A percentile compares a stretch with the other conserved stretches of the same genome.
phyloP scores from a whole-genome alignment of 2,329 filamentous ascomycete genomes.

The Trichoderma pleuroti region DNA sequence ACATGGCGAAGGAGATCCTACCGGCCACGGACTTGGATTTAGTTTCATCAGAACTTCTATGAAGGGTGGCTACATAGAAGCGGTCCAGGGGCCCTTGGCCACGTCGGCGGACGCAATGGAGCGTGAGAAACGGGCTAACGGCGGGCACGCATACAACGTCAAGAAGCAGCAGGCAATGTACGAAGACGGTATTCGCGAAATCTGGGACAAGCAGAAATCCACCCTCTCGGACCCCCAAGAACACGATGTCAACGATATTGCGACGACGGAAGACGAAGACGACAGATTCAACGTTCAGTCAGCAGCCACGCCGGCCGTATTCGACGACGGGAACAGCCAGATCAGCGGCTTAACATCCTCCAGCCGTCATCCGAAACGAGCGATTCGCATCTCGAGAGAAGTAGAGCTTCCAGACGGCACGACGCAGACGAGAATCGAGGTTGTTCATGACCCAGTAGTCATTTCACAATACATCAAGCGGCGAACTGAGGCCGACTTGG shows the following conservation, averaged over 20 bases:
- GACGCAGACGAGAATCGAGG: slow-evolving; percentile 60
- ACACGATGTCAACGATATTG: slow-evolving; percentile 59
- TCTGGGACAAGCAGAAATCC: slow-evolving; percentile 84
- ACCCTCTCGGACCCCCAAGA: slow-evolving; percentile 72
- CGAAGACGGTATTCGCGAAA: slow-evolving; percentile 82
- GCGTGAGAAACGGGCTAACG: slow-evolving; percentile 81
- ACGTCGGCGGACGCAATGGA: slow-evolving; percentile 80
- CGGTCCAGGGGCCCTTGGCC: slow-evolving; percentile 63
- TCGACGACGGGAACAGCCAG: slow-evolving; percentile 78
- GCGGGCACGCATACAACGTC: slow-evolving; percentile 96
- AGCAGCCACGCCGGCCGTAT: slow-evolving; percentile 62
- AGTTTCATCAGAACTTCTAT: slow-evolving; percentile 97
- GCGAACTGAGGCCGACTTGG: slow-evolving; percentile 66
- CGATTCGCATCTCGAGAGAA: slow-evolving; percentile 69
- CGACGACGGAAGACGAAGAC: slow-evolving; percentile 57
- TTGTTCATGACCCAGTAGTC: slow-evolving; percentile 76
- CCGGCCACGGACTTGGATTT: slow-evolving; percentile 87
- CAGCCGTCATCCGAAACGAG: slow-evolving; percentile 65
- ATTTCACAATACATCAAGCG: slow-evolving; percentile 85
- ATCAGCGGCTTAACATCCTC: slow-evolving; percentile 65
- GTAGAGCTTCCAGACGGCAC: slow-evolving; percentile 44
- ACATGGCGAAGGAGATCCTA: slow-evolving; percentile 92
- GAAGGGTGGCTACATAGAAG: slow-evolving; percentile 92
- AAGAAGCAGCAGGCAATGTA: slow-evolving; percentile 91
- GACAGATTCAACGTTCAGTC: slow-evolving; percentile 69